Percentiles rank a stretch among this genome's conserved stretches.
phyloP scores from a whole-genome alignment of 495 filamentous ascomycete species.

The Cenococcum geophilum region DNA sequence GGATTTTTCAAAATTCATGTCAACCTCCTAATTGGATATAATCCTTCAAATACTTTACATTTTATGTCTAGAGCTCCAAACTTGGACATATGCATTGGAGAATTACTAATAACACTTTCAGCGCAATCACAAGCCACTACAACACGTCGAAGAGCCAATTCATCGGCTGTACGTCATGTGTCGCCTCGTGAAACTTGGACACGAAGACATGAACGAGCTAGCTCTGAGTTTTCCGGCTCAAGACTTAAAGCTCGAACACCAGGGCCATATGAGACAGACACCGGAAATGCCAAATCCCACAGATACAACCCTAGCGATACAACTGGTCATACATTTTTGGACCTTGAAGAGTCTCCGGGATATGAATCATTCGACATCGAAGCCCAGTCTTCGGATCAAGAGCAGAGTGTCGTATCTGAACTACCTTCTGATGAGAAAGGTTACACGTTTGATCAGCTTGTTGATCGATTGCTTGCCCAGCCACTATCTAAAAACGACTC shows the following conservation, averaged over 20 bases:
- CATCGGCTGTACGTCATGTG: constrained; percentile 34
- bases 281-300: constrained; percentile 19
- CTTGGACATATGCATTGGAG: not conserved
- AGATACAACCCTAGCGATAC: constrained; percentile 30
- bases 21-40: no score
- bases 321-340: constrained; percentile 29
- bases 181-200: constrained; percentile 29
- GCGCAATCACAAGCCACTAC: constrained; percentile 25
- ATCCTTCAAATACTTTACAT: no score
- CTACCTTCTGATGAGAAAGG: constrained; percentile 32
- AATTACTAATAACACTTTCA: constrained; percentile 4
- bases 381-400: constrained; percentile 16
- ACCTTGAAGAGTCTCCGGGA: constrained; percentile 38
- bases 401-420: constrained; percentile 23
- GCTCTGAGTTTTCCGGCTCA: constrained; percentile 37
- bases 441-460: constrained; percentile 73
- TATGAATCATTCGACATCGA: constrained; percentile 31
- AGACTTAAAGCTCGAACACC: constrained; percentile 13
- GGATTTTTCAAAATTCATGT: no score
- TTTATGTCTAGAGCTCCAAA: no score
- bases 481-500: constrained; percentile 78
- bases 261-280: constrained; percentile 11
- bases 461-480: constrained; percentile 74
- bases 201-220: constrained; percentile 37
- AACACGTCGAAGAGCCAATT: constrained; percentile 35